Evolutionary conservation across 768 basidiomycete species (phyloP).

Genomic region (Neoboletus subvelutipes): DNA sequence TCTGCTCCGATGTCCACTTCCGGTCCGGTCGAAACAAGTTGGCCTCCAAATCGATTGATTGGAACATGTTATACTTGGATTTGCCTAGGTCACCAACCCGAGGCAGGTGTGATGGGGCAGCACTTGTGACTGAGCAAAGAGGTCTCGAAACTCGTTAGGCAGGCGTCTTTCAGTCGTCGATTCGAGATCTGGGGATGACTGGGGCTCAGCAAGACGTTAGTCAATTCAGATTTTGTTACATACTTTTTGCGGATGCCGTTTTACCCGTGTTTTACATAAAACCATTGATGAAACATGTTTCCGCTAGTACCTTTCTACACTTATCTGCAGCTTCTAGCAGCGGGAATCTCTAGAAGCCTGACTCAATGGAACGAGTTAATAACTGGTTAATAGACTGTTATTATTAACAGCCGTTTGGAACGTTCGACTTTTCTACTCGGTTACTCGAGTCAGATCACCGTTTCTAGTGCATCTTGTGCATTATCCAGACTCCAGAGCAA

Average conservation of each 20-base stretch:
- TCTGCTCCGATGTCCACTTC: not conserved
- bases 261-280: not conserved
- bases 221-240: not conserved
- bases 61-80: not conserved
- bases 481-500: not conserved
- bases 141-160: not conserved
- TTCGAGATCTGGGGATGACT: not conserved
- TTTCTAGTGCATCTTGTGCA: not conserved
- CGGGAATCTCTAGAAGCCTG: not conserved
- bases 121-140: not conserved
- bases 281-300: not conserved
- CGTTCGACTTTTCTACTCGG: not conserved
- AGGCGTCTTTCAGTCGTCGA: not conserved
- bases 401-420: not conserved
- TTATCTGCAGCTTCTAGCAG: not conserved
- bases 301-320: not conserved
- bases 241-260: not conserved
- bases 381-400: not conserved
- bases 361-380: not conserved
- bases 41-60: not conserved
- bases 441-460: not conserved
- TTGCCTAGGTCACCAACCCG: not conserved
- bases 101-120: not conserved
- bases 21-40: not conserved
- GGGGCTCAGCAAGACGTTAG: not conserved